Base-by-base conservation (phyloP, 192 early-diverging fungal genomes). In the Mortierella antarctica region DNA sequence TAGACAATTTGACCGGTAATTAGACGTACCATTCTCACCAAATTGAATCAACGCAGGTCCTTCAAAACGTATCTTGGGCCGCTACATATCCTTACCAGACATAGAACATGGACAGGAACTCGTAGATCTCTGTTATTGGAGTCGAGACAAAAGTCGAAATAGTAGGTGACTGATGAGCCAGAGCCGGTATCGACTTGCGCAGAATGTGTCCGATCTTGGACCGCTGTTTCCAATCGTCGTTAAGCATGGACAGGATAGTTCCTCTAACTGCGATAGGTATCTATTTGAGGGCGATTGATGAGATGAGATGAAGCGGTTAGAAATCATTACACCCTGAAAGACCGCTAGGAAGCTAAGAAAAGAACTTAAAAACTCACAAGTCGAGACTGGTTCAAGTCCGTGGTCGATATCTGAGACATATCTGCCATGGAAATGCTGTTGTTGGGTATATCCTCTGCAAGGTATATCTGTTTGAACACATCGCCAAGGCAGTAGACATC, bases 41-140 rank as follows among this genome's bases (percentile, higher is more conserved):
- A 51, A 2, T 15, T 4, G 8, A 59, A 4, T 41, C n/a, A n/a
- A n/a, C n/a, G n/a, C n/a, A 42, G 23, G 7, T 31, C 31, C 31
- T 31, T 31, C 31, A 31, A 31, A 31, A 31, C 31, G 3, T 31
- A 31, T 14, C 5, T 11, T 8, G 18, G 9, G 12, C 14, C 44
- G 47, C 11, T 8, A 0, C n/a, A 12, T 2, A 10, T 45, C 18
- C 76, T 69, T 84, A 90, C 86, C 82, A 83, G 50, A 63, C 51
- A 52, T 87, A 82, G 62, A 90, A 88, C 52, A 75, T 76, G 0
- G 89, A 84, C 47, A 88, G 57, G 57, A 85, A 90, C 7, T 88
- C 87, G 57, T 90, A 90, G 61, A 90, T 86, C 55, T 90, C 89
- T 0, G 86, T 77, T 45, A 90, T 82, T 40, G 82, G 57, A 11